These are phyloP conservation scores for Fusarium oxysporum DNA, from an alignment of 2,329 filamentous ascomycete species.

Conservation along the genomic window DNA sequence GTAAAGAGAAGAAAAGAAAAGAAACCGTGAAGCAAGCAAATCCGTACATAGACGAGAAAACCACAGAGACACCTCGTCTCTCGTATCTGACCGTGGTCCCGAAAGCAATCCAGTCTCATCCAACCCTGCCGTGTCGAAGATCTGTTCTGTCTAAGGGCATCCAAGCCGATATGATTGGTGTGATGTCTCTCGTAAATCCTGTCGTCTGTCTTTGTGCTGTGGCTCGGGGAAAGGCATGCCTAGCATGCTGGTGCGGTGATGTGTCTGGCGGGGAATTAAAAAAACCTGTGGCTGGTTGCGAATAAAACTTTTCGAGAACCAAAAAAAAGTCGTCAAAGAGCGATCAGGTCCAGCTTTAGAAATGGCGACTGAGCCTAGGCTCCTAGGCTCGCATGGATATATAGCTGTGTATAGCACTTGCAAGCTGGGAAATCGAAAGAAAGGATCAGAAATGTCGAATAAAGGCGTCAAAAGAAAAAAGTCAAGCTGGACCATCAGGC, in stretches of 20 bases:
- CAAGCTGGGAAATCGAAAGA: neutral
- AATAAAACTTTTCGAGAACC: neutral
- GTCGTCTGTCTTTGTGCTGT: slow-evolving; percentile 2
- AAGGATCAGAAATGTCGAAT: neutral
- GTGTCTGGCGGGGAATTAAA: neutral
- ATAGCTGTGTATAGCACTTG: neutral
- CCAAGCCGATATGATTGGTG: neutral
- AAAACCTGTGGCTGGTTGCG: neutral
- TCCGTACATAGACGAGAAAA: slow-evolving; percentile 10
- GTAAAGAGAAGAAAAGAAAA: neutral
- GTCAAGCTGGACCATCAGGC: neutral
- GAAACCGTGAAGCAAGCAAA: neutral
- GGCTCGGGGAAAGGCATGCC: slow-evolving; percentile 2
- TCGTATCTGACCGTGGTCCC: slow-evolving; percentile 1
- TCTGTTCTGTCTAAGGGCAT: slow-evolving; percentile 15
- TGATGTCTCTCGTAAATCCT: neutral
- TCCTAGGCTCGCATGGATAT: neutral
- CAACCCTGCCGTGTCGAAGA: slow-evolving; percentile 12
- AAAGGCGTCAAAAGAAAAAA: neutral
- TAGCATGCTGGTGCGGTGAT: slow-evolving; percentile 3
- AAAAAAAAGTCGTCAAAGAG: neutral
- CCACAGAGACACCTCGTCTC: slow-evolving; percentile 10
- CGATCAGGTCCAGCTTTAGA: neutral
- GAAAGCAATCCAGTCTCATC: slow-evolving; percentile 20
- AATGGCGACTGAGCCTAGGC: slow-evolving; percentile 10